Conservation (phyloP, 2,329 filamentous ascomycete species). For the Myriosclerotinia curreyana region DNA sequence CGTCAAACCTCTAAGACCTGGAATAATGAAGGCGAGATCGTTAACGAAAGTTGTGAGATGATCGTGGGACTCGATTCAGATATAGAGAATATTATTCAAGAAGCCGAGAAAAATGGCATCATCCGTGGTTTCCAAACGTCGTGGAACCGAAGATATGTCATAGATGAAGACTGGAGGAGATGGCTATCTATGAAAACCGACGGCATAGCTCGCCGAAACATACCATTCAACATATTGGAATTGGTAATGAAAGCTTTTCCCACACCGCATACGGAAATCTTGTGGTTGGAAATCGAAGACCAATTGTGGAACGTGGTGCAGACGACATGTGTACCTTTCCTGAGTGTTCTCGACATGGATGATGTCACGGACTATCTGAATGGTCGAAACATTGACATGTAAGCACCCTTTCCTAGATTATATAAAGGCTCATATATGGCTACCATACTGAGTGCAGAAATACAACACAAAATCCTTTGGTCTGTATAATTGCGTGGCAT, state of each 20-base stretch:
- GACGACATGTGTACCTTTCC: background rate
- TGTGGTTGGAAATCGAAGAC: background rate
- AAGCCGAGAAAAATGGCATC: background rate
- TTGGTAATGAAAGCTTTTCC: conserved; percentile 1
- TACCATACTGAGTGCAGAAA: too few species aligned
- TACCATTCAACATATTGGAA: background rate
- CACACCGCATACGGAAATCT: background rate
- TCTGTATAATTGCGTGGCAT: background rate
- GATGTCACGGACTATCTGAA: background rate
- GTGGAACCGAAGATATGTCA: background rate
- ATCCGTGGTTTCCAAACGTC: background rate
- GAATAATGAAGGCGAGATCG: background rate
- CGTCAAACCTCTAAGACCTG: background rate
- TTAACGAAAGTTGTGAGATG: background rate
- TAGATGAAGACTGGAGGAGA: background rate
- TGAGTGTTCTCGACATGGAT: background rate
- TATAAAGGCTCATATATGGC: too few species aligned
- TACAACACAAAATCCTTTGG: too few species aligned
- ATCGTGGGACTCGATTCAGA: background rate
- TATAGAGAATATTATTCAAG: background rate
- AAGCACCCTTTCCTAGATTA: background rate
- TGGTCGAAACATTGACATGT: background rate
- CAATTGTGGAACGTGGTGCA: background rate
- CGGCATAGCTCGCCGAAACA: background rate
- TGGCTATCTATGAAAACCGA: background rate